Evolutionary conservation across 179 eudicot species (phyloP).

Genomic region (Amaranthus tricolor): DNA sequence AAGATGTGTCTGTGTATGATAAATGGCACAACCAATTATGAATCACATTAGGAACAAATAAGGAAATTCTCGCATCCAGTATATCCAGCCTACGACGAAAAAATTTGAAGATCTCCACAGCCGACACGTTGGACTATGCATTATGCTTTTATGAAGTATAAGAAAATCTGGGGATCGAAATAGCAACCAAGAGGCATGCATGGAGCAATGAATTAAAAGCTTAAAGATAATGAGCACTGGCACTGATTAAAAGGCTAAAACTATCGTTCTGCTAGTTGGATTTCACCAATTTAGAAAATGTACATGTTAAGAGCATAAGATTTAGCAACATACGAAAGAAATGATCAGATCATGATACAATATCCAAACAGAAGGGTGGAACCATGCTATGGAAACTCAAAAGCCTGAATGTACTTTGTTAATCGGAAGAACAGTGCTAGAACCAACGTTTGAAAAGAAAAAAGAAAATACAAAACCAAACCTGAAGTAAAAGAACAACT

Average conservation of each 20-base stretch:
- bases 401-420: not conserved
- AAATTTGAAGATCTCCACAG: not conserved
- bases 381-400: not conserved
- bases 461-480: slow-evolving; percentile 1
- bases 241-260: not conserved
- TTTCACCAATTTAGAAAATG: not conserved
- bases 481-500: slow-evolving; percentile 94
- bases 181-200: not conserved
- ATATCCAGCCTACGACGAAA: not conserved
- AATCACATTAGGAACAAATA: not conserved
- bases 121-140: not conserved
- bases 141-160: not conserved
- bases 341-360: not conserved
- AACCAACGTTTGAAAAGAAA: slow-evolving; percentile 35
- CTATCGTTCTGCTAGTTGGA: not conserved
- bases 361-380: not conserved
- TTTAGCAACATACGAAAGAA: not conserved
- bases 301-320: not conserved
- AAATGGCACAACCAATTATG: not conserved
- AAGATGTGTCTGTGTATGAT: not conserved
- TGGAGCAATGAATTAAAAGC: not conserved
- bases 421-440: not conserved
- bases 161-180: no score
- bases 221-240: not conserved
- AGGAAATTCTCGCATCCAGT: not conserved